Conservation (phyloP, 2,329 filamentous ascomycete genomes). For the Sporothrix mexicana region DNA sequence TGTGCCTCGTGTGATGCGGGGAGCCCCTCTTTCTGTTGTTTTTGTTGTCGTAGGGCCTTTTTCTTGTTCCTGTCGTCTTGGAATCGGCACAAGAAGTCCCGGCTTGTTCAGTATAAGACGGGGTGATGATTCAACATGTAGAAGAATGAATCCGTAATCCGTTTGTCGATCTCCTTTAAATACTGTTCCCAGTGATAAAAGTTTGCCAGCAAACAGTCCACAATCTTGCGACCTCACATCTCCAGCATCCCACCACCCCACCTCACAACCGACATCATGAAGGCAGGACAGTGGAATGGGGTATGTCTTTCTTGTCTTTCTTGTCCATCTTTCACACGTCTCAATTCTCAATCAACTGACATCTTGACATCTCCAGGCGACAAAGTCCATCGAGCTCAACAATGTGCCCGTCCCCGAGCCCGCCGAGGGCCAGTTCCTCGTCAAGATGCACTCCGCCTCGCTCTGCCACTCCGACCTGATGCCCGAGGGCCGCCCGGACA, state of each 20-base stretch:
- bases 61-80: background rate
- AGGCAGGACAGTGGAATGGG: constrained; percentile 19
- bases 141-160: background rate
- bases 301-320: background rate
- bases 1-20: background rate
- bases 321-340: too few relatives aligned
- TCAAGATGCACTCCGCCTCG: constrained; percentile 26
- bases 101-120: background rate
- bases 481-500: constrained; percentile 25
- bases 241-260: background rate
- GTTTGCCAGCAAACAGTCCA: too few relatives aligned
- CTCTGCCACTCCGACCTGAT: constrained; percentile 33
- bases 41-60: background rate
- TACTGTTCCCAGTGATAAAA: too few relatives aligned
- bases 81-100: background rate
- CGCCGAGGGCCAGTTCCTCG: constrained; percentile 24
- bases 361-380: constrained; percentile 10
- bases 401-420: constrained; percentile 26
- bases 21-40: background rate
- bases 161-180: background rate
- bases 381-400: constrained; percentile 28
- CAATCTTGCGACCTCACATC: background rate
- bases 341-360: too few relatives aligned
- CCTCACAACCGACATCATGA: background rate
- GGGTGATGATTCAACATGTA: constrained; percentile 3